A percentile compares a stretch with the other conserved stretches of the same genome.
Evolutionary conservation across 1,139 yeast genomes (phyloP).

Genomic region (Suhomyces wounanorum): DNA sequence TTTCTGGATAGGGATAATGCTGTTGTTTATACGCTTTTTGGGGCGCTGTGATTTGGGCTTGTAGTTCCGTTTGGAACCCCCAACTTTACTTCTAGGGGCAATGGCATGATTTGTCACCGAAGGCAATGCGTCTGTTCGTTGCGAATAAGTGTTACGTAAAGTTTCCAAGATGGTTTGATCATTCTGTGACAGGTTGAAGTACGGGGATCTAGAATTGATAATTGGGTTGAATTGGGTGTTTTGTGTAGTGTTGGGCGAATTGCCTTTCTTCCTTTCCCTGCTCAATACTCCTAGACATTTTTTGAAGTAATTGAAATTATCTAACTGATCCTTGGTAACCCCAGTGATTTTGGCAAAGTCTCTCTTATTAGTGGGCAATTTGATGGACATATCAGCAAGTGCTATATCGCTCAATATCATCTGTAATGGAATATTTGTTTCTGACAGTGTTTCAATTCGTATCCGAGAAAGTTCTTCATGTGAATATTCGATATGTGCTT

Average conservation of each 20-base stretch:
- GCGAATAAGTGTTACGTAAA: conserved; percentile 13
- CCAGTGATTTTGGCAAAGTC: conserved; percentile 50
- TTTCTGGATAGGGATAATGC: neutral
- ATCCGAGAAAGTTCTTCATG: conserved; percentile 47
- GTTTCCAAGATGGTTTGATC: conserved; percentile 15
- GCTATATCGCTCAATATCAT: conserved; percentile 51
- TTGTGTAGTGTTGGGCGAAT: conserved; percentile 10
- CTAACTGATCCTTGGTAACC: conserved; percentile 40
- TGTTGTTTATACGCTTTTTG: conserved; percentile 6
- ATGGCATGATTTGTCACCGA: neutral
- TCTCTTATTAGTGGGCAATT: conserved; percentile 54
- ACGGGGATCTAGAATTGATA: conserved; percentile 12
- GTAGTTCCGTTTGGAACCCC: conserved; percentile 5
- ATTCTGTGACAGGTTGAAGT: conserved; percentile 15
- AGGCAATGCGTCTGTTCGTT: conserved; percentile 11
- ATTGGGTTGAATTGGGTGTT: neutral
- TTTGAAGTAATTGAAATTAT: conserved; percentile 51
- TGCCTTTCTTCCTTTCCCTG: conserved; percentile 28
- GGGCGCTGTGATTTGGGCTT: conserved; percentile 6
- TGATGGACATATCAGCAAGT: conserved; percentile 55
- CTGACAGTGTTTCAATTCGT: conserved; percentile 47
- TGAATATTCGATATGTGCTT: conserved; percentile 38
- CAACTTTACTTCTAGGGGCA: neutral
- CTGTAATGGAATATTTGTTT: conserved; percentile 39
- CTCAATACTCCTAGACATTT: conserved; percentile 40